Evolutionary conservation across 495 filamentous ascomycete genomes (phyloP), one percentile per base, ranked within the genome.

Genomic region (Annulohypoxylon maeteangense): DNA sequence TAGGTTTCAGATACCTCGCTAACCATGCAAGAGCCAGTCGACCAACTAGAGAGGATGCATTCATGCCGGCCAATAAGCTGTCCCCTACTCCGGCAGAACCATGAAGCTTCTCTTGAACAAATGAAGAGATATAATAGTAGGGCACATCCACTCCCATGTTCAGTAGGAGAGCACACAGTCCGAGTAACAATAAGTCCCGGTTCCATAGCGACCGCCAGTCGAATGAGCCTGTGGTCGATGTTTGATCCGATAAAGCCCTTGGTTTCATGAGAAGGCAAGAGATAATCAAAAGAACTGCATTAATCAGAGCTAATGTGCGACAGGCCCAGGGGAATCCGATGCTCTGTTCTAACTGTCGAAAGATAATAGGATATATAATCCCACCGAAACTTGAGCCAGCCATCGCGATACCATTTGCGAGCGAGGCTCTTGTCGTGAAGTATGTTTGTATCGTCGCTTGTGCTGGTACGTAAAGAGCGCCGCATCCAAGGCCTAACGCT

Each of bases 371-470:
- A 59, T 90, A 91, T 57, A 91, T 81, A 42, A 92, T 85, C 8
- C 90, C 90, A 4, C 90, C 90, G 8, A 92, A 69, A 3, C 89
- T 89, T 25, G 91, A 91, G 27, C 91, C 90, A 0, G 90, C 88
- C 22, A 90, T 85, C 23, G 90, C 89, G 34, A 96, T 82, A n/a
- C 91, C 93, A 0, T 91, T 93, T 14, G 93, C 90, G 56, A 90
- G 90, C 3, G 64, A n/a, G 0, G 87, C 86, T 20, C 92, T 83
- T 8, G 87, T 83, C 31, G 92, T 79, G 27, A 91, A 89, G 3
- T 91, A 89, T 0, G 89, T 92, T 76, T 92, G 91, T 54, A 96
- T 86, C 23, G 93, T 80, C 29, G 90, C 91, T 6, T 88, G 89
- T 14, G 91, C 90, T 1, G 92, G 65, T 8, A 93, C 90, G 56